Conservation (phyloP, 257 asterid species). For the Solanum neorickii region DNA sequence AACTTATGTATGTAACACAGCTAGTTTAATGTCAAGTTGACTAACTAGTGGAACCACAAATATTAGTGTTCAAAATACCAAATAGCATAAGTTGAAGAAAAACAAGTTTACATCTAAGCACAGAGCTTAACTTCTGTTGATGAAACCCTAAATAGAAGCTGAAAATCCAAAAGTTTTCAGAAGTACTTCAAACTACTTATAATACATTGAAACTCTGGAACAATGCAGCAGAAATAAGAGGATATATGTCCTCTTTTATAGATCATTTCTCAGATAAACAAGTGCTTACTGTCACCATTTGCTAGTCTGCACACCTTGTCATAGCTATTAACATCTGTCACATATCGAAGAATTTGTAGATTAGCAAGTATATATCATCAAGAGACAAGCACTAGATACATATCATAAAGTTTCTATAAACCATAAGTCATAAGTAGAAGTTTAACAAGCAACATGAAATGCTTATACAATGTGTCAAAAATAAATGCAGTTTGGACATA, state of each 20-base stretch:
- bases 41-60: neutral
- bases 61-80: neutral
- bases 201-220: neutral
- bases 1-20: neutral
- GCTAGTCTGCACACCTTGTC: conserved; percentile 61
- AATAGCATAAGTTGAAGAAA: neutral
- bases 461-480: neutral
- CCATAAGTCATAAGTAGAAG: neutral
- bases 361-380: neutral
- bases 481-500: neutral
- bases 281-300: conserved; percentile 59
- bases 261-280: conserved; percentile 34
- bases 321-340: conserved; percentile 48
- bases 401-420: neutral
- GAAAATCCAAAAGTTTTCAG: neutral
- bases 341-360: neutral
- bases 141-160: neutral
- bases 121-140: neutral
- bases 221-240: neutral
- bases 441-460: neutral
- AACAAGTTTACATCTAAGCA: neutral
- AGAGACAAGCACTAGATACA: neutral
- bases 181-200: neutral
- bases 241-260: neutral
- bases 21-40: neutral